Conservation (phyloP, 73 alveolate species). For the Paramecium primaurelia region DNA sequence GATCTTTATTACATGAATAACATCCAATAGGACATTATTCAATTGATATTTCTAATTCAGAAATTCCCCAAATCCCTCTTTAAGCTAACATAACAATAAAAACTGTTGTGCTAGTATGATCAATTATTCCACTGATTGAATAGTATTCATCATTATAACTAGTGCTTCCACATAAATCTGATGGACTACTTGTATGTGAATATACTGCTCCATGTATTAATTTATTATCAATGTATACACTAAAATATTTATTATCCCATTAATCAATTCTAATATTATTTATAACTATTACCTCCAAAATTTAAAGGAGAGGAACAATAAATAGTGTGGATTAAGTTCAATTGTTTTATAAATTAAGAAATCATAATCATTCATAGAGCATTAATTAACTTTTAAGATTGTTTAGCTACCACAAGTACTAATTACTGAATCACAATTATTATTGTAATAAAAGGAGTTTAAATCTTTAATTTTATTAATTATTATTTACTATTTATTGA, state of each 20-base stretch:
- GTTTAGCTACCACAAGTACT: too few relatives aligned
- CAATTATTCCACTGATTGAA: too few relatives aligned
- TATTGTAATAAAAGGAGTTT: too few relatives aligned
- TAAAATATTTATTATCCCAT: neutral
- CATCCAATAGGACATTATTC: neutral
- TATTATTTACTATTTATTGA: too few relatives aligned
- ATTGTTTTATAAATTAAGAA: too few relatives aligned
- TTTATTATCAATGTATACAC: neutral
- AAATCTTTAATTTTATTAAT: too few relatives aligned
- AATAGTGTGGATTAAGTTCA: neutral
- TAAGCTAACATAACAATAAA: neutral
- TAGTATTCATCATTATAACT: neutral
- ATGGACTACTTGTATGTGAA: neutral
- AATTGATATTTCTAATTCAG: neutral
- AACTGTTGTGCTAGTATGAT: neutral
- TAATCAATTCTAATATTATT: neutral
- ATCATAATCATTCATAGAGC: too few relatives aligned
- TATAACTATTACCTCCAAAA: neutral
- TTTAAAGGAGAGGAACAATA: too few relatives aligned
- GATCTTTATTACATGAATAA: neutral
- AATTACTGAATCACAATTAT: too few relatives aligned
- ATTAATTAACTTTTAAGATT: too few relatives aligned
- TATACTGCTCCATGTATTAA: too few relatives aligned
- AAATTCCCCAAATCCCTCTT: neutral
- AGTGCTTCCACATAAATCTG: neutral